Conservation (phyloP, 176 grass and related monocot species). For the Puccinellia tenuiflora region DNA sequence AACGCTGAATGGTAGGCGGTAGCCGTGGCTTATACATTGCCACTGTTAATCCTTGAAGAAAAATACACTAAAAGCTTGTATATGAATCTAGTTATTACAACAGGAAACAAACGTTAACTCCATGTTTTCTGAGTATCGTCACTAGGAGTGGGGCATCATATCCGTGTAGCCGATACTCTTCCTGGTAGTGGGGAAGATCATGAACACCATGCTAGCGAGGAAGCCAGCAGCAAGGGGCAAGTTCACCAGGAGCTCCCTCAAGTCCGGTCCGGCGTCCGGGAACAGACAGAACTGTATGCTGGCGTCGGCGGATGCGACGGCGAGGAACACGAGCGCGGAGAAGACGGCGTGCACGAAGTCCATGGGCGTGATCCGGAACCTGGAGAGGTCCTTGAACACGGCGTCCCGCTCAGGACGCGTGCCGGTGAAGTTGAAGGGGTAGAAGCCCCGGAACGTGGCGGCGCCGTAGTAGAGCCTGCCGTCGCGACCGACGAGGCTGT, state of each 20-base stretch:
- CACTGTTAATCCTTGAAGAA: not conserved
- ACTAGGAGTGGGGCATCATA: constrained; percentile 13
- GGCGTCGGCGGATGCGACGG: constrained; percentile 36
- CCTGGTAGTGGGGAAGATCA: constrained; percentile 4
- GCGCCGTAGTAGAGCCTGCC: not conserved
- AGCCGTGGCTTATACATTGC: not conserved
- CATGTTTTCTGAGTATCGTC: not conserved
- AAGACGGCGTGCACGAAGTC: constrained; percentile 57
- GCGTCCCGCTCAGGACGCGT: not conserved
- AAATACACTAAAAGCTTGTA: not conserved
- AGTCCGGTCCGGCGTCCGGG: constrained; percentile 24
- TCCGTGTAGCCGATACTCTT: constrained; percentile 1
- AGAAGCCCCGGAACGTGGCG: not conserved
- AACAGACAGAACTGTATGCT: constrained; percentile 50
- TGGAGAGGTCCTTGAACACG: not conserved
- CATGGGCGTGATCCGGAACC: constrained; percentile 2
- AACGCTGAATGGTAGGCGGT: not conserved
- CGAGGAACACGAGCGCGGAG: constrained; percentile 43
- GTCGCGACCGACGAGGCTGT: constrained; percentile 7
- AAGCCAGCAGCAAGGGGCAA: constrained; percentile 28
- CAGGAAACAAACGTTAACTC: not conserved
- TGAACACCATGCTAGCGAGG: not conserved
- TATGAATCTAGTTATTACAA: too few relatives aligned
- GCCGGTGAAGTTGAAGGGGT: not conserved
- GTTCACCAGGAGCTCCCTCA: constrained; percentile 54